Evolutionary conservation across 345 rosid species (phyloP).

Genomic region (Eucalyptus virginea): DNA sequence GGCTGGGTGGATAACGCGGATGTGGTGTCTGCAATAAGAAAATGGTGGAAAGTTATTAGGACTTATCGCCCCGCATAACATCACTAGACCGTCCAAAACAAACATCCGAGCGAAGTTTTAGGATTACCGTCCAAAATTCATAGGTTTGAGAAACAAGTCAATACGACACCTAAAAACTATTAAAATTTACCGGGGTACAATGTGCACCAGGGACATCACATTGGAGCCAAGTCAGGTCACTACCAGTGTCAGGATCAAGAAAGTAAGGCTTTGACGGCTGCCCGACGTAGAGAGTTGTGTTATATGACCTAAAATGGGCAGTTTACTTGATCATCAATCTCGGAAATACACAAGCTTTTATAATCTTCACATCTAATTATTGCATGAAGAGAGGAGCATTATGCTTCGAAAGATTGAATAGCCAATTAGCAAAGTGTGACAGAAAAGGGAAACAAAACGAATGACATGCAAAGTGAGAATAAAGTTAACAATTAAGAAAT

Average conservation of each 20-base stretch:
- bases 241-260: conserved; percentile 87
- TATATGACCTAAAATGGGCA: conserved; percentile 41
- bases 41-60: not conserved
- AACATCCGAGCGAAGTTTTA: not conserved
- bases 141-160: not conserved
- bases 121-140: not conserved
- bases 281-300: conserved; percentile 49
- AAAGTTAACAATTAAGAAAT: too few relatives aligned
- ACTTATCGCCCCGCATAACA: not conserved
- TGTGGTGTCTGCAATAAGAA: conserved; percentile 49
- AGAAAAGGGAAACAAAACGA: too few relatives aligned
- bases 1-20: conserved; percentile 59
- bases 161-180: not conserved
- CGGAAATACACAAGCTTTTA: too few relatives aligned
- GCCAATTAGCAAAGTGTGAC: too few relatives aligned
- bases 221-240: conserved; percentile 97
- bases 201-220: conserved; percentile 72
- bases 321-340: not conserved
- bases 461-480: too few relatives aligned
- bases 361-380: too few relatives aligned
- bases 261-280: conserved; percentile 79
- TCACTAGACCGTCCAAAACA: not conserved
- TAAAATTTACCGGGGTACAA: conserved; percentile 32
- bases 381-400: too few relatives aligned
- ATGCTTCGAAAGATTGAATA: rapidly evolving